These are phyloP conservation scores for Melianthus villosus DNA, from an alignment of 441 rosid genomes.

Conservation along the genomic window DNA sequence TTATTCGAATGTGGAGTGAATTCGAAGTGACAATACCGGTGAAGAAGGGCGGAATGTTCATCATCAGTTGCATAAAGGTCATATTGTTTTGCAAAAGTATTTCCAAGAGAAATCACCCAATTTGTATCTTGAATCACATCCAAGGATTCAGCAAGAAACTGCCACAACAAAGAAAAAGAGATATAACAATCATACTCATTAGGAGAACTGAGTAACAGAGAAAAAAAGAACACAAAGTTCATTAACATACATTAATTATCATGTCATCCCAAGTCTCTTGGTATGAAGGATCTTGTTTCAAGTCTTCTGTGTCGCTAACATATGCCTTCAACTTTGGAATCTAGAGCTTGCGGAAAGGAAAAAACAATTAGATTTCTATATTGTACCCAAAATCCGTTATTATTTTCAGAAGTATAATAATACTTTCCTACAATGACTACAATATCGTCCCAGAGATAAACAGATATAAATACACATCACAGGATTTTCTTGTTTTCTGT, in stretches of 20 bases:
- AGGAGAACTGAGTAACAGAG: too few species aligned
- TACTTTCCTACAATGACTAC: too few species aligned
- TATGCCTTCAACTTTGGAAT: slow-evolving; percentile 99
- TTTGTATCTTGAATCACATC: slow-evolving; percentile 81
- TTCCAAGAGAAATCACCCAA: slow-evolving; percentile 85
- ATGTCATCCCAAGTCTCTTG: slow-evolving; percentile 99
- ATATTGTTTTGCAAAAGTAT: slow-evolving; percentile 74
- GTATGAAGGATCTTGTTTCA: slow-evolving; percentile 75
- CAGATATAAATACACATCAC: too few species aligned
- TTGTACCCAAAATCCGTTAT: slow-evolving; percentile 1
- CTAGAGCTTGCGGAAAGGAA: slow-evolving; percentile 86
- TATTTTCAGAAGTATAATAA: neutral
- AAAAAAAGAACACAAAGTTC: too few species aligned
- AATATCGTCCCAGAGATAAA: too few species aligned
- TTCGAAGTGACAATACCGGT: slow-evolving; percentile 37
- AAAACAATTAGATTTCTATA: slow-evolving; percentile 31
- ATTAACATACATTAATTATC: slow-evolving; percentile 79
- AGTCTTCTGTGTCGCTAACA: slow-evolving; percentile 93
- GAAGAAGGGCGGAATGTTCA: slow-evolving; percentile 90
- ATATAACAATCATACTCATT: neutral
- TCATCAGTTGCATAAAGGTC: slow-evolving; percentile 57
- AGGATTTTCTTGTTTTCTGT: too few species aligned
- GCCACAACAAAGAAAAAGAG: slow-evolving; percentile 14
- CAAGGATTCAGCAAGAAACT: slow-evolving; percentile 95
- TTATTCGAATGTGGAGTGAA: too few species aligned